Evolutionary conservation across 306 rosid species (phyloP).

Genomic region (Malus domestica): ASM211411v1 NC_041799.1:15389001-15389500

Average conservation of each 20-base stretch:
- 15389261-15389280: slow-evolving; percentile 75
- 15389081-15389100: slow-evolving; percentile 43
- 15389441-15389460: background rate
- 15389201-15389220: slow-evolving; percentile 14
- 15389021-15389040: slow-evolving; percentile 72
- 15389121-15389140: slow-evolving; percentile 9
- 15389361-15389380: background rate
- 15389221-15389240: slow-evolving; percentile 65
- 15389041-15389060: slow-evolving; percentile 55
- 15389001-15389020: slow-evolving; percentile 66
- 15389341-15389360: background rate
- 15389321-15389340: slow-evolving; percentile 33
- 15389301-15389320: slow-evolving; percentile 72
- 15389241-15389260: slow-evolving; percentile 60
- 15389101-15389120: slow-evolving; percentile 22
- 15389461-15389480: slow-evolving; percentile 35
- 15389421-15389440: background rate
- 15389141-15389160: slow-evolving; percentile 4
- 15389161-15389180: background rate
- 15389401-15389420: background rate
- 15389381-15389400: background rate
- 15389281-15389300: slow-evolving; percentile 57
- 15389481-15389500: slow-evolving; percentile 57
- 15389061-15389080: slow-evolving; percentile 61
- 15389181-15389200: background rate